Evolutionary conservation across 2,329 filamentous ascomycete genomes (phyloP), one percentile per base, ranked within the genome.

Genomic region (Parastagonospora nodorum): DNA sequence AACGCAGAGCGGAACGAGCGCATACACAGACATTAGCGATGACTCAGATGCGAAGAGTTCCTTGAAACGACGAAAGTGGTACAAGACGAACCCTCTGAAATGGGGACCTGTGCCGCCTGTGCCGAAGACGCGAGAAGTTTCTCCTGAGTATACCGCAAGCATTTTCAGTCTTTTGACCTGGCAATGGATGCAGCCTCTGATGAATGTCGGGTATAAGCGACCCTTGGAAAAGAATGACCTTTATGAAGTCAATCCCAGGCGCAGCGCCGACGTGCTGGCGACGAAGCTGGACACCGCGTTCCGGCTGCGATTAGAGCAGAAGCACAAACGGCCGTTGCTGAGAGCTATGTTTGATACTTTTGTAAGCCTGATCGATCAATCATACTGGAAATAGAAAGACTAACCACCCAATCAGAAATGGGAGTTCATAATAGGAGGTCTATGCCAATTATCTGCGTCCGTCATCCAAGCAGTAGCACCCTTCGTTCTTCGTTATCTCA

Each of bases 271-370:
- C 55, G 77, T 85, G 9, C 78, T 96, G 72, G 86, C 89, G 7
- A 73, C 76, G 7, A 88, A 81, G 59, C 77, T 96, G 39, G 82
- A 86, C 52, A 79, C 77, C 5, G 84, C 88, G 0, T 92, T 97
- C 69, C 78, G 87, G 53, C 82, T 79, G 57, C 83, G 90, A n/a
- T 78, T 85, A 5, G 81, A 83, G 39, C 79, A 82, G 24, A 89
- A 89, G 47, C 84, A 88, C 47, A 87, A 88, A 67, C 81, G 89
- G 55, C 89, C 92, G 1, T 78, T 97, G 3, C 69, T 91, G 11
- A 88, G 86, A 81, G 90, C 93, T 1, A 76, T 97, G 49, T 89
- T 92, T 71, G 92, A 97, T 61, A 91, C 89, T 2, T 94, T 93
- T 77, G 39, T 42, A 31, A 42, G 39, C 30, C 5, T 4, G n/a